Evolutionary conservation across 805 yeast genomes (phyloP).

Genomic region (Candida silvatica): DNA sequence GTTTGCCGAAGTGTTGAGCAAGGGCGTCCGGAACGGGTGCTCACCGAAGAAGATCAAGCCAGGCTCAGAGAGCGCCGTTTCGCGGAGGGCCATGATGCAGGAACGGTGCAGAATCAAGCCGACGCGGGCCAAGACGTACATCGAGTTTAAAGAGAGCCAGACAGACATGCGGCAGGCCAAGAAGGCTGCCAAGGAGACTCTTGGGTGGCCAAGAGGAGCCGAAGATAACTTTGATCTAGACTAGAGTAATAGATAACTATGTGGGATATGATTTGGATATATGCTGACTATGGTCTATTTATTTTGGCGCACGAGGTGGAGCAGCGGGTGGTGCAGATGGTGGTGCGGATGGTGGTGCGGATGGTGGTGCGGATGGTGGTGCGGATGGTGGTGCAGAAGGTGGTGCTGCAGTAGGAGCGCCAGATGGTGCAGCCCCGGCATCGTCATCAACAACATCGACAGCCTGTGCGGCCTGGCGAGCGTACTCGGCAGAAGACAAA

Average conservation of each 20-base stretch:
- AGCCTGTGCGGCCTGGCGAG: constrained; percentile 35
- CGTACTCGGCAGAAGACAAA: constrained; percentile 80
- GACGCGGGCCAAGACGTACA: constrained; percentile 3
- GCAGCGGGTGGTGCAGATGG: too few species aligned
- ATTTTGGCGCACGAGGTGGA: too few species aligned
- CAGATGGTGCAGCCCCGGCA: constrained; percentile 32
- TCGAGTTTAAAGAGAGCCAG: constrained; percentile 8
- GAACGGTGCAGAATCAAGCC: neutral
- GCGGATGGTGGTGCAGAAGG: too few species aligned
- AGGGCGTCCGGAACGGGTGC: constrained; percentile 57
- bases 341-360: too few species aligned
- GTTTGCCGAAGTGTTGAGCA: constrained; percentile 28
- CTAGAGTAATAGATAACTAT: too few species aligned
- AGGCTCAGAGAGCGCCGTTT: constrained; percentile 24
- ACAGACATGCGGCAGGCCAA: constrained; percentile 4
- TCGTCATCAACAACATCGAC: constrained; percentile 29
- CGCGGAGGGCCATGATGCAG: constrained; percentile 6
- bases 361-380: too few species aligned
- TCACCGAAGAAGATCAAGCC: constrained; percentile 34
- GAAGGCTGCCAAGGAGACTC: constrained; percentile 2
- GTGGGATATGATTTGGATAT: too few species aligned
- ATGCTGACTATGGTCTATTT: too few species aligned
- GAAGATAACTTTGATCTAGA: constrained; percentile 7
- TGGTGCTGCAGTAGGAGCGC: too few species aligned
- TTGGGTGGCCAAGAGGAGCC: constrained; percentile 9